phyloP scores from a whole-genome alignment of 2,329 filamentous ascomycete species.

The Epichloe bromicola region DNA sequence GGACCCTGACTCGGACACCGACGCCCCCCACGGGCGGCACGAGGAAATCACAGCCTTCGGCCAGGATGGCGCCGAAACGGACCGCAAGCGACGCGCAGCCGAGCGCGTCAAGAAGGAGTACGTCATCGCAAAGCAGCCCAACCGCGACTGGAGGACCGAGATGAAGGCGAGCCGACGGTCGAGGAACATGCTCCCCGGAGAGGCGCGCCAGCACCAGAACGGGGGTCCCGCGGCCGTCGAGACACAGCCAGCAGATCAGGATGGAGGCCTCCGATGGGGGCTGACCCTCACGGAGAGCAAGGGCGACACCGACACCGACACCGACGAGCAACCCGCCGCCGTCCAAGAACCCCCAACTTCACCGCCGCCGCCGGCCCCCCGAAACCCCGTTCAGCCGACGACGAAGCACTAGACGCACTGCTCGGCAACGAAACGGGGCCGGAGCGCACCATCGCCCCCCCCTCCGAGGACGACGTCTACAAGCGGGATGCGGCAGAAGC shows the following conservation, averaged over 20 bases:
- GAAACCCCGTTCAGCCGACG: constrained; percentile 21
- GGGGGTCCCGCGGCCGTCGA: constrained; percentile 12
- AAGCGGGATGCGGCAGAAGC: constrained; percentile 55
- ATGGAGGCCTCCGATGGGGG: constrained; percentile 43
- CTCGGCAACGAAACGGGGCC: constrained; percentile 37
- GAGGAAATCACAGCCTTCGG: constrained; percentile 39
- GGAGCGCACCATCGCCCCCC: constrained; percentile 38
- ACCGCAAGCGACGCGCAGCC: constrained; percentile 17
- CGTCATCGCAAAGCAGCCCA: constrained; percentile 45
- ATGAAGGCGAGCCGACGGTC: constrained; percentile 31
- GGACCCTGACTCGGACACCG: constrained; percentile 33
- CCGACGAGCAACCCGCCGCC: neutral
- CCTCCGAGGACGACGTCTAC: constrained; percentile 55
- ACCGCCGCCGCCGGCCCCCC: neutral
- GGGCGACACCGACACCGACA: constrained; percentile 32
- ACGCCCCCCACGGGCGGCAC: constrained; percentile 21
- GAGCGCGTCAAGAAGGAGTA: constrained; percentile 25
- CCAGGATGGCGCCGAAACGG: constrained; percentile 29
- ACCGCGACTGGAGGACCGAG: constrained; percentile 50
- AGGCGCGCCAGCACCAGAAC: constrained; percentile 30
- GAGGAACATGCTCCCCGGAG: constrained; percentile 47
- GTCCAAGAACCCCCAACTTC: neutral
- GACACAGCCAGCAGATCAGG: constrained; percentile 29
- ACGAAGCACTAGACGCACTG: constrained; percentile 53
- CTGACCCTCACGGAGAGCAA: constrained; percentile 33